These are phyloP conservation scores for Sanghuangporus weigelae DNA, from an alignment of 1,284 basidiomycete genomes.

Conservation along the genomic window DNA sequence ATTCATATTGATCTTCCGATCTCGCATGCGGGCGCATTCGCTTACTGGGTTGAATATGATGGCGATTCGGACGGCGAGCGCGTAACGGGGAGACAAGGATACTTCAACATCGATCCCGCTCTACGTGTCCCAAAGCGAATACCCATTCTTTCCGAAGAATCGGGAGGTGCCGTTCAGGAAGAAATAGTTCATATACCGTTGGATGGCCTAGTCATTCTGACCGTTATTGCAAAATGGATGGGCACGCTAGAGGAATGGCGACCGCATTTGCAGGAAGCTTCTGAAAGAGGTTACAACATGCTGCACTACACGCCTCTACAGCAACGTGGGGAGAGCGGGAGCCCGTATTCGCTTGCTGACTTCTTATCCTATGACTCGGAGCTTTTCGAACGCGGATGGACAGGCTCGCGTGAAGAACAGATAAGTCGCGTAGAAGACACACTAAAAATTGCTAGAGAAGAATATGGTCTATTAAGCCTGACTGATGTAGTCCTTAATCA, in stretches of 20 bases:
- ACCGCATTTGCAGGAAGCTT: constrained; percentile 74
- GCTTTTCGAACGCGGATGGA: constrained; percentile 50
- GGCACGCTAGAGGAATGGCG: constrained; percentile 76
- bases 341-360: constrained; percentile 88
- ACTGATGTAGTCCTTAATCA: constrained; percentile 96
- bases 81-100: constrained; percentile 78
- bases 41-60: constrained; percentile 92
- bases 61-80: constrained; percentile 50
- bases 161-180: constrained; percentile 45
- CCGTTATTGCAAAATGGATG: constrained; percentile 96
- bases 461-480: constrained; percentile 83
- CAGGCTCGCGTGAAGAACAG: constrained; percentile 42
- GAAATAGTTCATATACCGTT: constrained; percentile 66
- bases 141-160: constrained; percentile 59
- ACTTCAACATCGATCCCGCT: constrained; percentile 93
- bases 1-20: constrained; percentile 91
- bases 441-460: constrained; percentile 65
- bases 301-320: constrained; percentile 93
- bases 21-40: constrained; percentile 90
- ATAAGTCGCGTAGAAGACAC: constrained; percentile 52
- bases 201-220: constrained; percentile 82
- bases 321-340: constrained; percentile 80
- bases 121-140: constrained; percentile 70
- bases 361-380: constrained; percentile 78
- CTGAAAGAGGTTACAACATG: constrained; percentile 91